Base-by-base conservation (phyloP, 2,329 filamentous ascomycete species). In the Achaetomium macrosporum region DNA sequence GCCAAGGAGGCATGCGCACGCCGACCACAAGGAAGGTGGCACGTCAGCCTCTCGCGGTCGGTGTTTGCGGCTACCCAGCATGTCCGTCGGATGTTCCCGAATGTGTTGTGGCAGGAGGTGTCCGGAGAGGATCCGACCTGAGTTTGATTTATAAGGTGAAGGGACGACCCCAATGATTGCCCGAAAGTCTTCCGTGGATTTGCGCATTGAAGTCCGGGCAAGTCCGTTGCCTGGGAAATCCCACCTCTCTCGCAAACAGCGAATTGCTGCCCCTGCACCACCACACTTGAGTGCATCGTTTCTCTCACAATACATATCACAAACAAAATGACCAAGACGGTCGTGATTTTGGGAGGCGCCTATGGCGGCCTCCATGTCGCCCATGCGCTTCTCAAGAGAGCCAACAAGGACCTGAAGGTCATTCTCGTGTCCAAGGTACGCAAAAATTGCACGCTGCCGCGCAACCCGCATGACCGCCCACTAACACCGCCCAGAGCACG, bases 351-450 rank as follows among this genome's bases (percentile, higher is more conserved):
- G 16, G 79, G 79, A 37, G 79, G 76, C 55, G 74, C 78, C 47
- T 76, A 75, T 41, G 78, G 70, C 47, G 79, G 78, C 52, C 68
- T 82, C 43, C 73, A 75, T 49, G 64, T 79, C 19, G 74, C 78
- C 29, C 79, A 82, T 59, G 72, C 74, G 19, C 69, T 82, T 2
- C 72, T 82, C 54, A 79, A 79, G 64, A 73, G 80, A 59, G 74
- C 70, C 9, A 64, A 73, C 39, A 66, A 72, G 49, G 73, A 78
- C 43, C 61, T 79, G 37, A 78, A 78, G 59, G 76, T 82, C 42
- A 70, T 82, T 43, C 71, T 82, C 15, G 72, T 82, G 42, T 77
- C 77, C 49, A 78, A 79, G 71, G 78, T 79, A 67, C 61, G 65
- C 39, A 15, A 3, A 2, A 12, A 19, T 41, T 42, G 20, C 16